Evolutionary conservation across 1,284 basidiomycete species (phyloP), one percentile per base, ranked within the genome.

Genomic region (Ceratobasidium sp.): DNA sequence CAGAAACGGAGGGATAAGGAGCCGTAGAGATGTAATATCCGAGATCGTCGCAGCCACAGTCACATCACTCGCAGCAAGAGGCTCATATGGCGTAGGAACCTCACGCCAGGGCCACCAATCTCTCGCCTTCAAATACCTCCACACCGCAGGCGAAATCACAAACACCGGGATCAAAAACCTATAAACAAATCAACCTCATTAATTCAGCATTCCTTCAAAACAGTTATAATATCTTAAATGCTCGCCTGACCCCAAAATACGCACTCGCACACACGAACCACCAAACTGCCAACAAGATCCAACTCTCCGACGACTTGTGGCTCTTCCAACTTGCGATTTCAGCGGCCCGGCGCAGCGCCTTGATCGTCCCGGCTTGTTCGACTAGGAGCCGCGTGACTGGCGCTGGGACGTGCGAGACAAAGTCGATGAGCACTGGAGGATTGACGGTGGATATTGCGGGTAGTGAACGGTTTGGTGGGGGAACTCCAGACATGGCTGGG

Each of bases 311-410:
- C 26, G 46, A n/a, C 15, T 72, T 77, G 60, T 55, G 53, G 55
- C 71, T 78, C 58, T 69, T 79, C 80, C 80, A 81, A 70, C 80
- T 81, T 55, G 60, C 63, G 15, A 80, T 73, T 73, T 81, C 73
- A 20, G 77, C 71, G 10, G 53, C 46, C 49, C 79, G 63, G 13
- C 80, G 67, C 7, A 80, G 44, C 39, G 51, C 28, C 33, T 44
- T 56, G 20, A 80, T 70, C 39, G 71, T 53, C 9, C 79, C 79
- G 15, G 80, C 70, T 40, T 79, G 77, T 51, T 81, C 80, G 42
- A 81, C 80, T 4, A 81, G 63, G 12, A 81, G 77, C 39, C 79
- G 70, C 15, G 78, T 79, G 60, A 81, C 79, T n/a, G 78, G 77
- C 53, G 80, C 72, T 18, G 80, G 80, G 33, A 79, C 79, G 58